Conservation (phyloP, 176 grass and related monocot species). For the Paspalum notatum region DNA sequence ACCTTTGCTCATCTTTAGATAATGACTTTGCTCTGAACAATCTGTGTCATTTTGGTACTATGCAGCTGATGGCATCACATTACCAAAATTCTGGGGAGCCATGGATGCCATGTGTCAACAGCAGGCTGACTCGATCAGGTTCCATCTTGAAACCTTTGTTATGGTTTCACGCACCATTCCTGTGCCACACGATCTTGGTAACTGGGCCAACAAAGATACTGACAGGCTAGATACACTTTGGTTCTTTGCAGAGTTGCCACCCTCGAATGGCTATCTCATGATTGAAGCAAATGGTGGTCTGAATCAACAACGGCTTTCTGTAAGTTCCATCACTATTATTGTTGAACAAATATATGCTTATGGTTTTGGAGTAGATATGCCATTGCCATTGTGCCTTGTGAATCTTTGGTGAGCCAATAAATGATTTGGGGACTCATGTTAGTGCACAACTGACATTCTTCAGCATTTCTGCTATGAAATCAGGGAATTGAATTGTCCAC, state of each 20-base stretch:
- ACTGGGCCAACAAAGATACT: slow-evolving; percentile 15
- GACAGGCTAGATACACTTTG: not conserved
- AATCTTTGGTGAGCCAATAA: not conserved
- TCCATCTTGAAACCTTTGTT: slow-evolving; percentile 41
- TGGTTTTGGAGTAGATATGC: slow-evolving; percentile 19
- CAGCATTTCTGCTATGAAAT: slow-evolving; percentile 17
- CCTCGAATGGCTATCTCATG: slow-evolving; percentile 95
- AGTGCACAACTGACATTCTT: not conserved
- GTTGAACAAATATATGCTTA: not conserved
- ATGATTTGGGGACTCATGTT: not conserved
- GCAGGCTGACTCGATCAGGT: slow-evolving; percentile 70
- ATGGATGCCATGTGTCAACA: slow-evolving; percentile 77
- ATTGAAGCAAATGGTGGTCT: slow-evolving; percentile 98
- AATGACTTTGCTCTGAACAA: not conserved
- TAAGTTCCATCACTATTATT: slow-evolving; percentile 53
- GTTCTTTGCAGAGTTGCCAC: slow-evolving; percentile 59
- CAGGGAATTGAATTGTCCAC: not conserved
- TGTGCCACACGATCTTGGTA: slow-evolving; percentile 19
- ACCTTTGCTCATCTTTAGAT: not conserved
- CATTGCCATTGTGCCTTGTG: slow-evolving; percentile 21
- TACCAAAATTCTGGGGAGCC: slow-evolving; percentile 64
- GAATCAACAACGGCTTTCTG: slow-evolving; percentile 94
- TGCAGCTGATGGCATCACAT: slow-evolving; percentile 78
- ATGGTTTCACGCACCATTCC: slow-evolving; percentile 1
- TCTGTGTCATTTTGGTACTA: slow-evolving; percentile 16